Evolutionary conservation across 176 grass and related monocot genomes (phyloP).

Genomic region (Otatea glauca): DNA sequence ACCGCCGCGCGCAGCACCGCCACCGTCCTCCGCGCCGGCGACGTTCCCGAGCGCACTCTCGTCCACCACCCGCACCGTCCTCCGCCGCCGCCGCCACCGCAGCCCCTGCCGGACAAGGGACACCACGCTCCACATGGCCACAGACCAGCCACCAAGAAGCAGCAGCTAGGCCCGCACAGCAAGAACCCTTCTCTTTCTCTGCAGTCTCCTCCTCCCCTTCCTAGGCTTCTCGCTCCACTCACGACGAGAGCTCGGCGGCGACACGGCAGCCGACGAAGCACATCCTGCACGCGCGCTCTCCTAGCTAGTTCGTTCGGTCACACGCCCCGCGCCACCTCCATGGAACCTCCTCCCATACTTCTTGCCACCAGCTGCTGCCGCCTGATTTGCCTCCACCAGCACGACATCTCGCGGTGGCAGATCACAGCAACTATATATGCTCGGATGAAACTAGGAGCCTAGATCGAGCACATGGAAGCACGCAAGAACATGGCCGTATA

Average conservation of each 20-base stretch:
- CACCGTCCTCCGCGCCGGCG: background rate
- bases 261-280: slow-evolving; percentile 22
- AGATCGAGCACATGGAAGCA: background rate
- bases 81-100: slow-evolving; percentile 41
- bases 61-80: slow-evolving; percentile 58
- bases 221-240: background rate
- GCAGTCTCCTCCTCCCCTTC: too few relatives aligned
- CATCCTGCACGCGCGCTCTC: background rate
- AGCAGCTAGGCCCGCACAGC: background rate
- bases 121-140: slow-evolving; percentile 50
- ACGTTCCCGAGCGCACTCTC: slow-evolving; percentile 51
- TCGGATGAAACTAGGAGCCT: background rate
- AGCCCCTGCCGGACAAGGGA: slow-evolving; percentile 46
- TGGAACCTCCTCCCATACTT: slow-evolving; percentile 20
- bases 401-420: slow-evolving; percentile 32
- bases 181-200: background rate
- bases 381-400: background rate
- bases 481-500: slow-evolving; percentile 10
- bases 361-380: background rate
- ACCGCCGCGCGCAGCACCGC: background rate
- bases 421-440: slow-evolving; percentile 18
- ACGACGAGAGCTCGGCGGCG: slow-evolving; percentile 24
- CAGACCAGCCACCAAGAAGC: background rate
- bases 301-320: slow-evolving; percentile 7
- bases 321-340: slow-evolving; percentile 24